A percentile compares a stretch with the other conserved stretches of the same genome.
These are phyloP conservation scores for Cicer bijugum DNA, from an alignment of 306 rosid genomes.

Conservation along the genomic window DNA sequence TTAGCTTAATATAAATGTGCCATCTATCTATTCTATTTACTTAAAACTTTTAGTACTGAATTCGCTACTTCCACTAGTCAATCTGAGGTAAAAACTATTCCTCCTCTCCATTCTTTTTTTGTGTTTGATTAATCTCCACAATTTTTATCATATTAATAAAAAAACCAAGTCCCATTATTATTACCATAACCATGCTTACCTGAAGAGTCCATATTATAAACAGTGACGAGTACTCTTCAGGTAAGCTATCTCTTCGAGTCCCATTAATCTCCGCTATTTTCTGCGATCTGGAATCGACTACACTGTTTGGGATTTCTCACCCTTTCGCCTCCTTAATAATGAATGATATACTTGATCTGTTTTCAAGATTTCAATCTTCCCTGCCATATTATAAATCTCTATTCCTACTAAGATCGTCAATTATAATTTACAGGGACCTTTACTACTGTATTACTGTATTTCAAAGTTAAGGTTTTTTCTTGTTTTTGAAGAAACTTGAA, in stretches of 20 bases:
- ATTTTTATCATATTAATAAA: neutral
- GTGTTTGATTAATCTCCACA: neutral
- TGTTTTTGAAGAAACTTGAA: neutral
- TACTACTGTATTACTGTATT: neutral
- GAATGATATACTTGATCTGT: neutral
- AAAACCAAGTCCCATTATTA: neutral
- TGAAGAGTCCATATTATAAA: no score
- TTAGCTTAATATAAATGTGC: neutral
- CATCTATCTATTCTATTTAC: neutral
- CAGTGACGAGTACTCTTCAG: no score
- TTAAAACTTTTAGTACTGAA: no score
- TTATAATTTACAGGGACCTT: neutral
- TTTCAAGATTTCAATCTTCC: neutral
- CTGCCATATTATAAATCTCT: neutral
- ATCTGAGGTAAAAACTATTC: neutral
- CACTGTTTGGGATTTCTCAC: no score
- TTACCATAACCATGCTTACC: neutral
- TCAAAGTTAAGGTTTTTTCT: neutral
- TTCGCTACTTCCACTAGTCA: no score
- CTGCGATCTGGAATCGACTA: no score
- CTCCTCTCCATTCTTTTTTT: neutral
- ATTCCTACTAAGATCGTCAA: neutral
- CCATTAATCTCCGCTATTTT: no score
- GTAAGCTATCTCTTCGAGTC: no score
- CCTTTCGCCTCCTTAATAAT: neutral